Base-by-base conservation (phyloP, 495 filamentous ascomycete genomes). In the Xylaria cubensis region DNA sequence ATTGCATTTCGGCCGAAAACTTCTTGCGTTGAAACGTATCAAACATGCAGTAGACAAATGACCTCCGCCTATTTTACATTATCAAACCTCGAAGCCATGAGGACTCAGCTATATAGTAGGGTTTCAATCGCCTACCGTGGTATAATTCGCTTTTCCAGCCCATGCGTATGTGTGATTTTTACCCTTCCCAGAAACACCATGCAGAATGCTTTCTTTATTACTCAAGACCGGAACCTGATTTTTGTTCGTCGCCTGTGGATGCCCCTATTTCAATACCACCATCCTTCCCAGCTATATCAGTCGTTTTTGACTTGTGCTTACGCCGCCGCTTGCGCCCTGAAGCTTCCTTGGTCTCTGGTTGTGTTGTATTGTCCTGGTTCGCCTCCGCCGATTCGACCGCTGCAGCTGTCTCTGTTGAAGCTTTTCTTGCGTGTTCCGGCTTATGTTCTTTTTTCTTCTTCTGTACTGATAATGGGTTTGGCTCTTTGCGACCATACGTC, bases 391-490 rank as follows among this genome's bases (percentile, higher is more conserved):
- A 41, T 59, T 71, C 69, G 46, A 76, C 73, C 44, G 59, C 42
- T 59, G 70, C 59, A 34, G 73, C n/a, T 53, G 46, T 64, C 70
- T 73, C 72, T 15, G 71, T 41, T 44, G 65, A 26, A 21, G 74
- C 69, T 29, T 59, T 71, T 50, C 67, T 53, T 26, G 63, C 10
- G 46, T 64, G 55, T 75, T 82, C 36, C 69, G 67, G n/a, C 53
- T 68, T 71, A 55, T 75, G 59, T 84, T 92, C 93, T 64, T 89
- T 80, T 83, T 97, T 94, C 67, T 90, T 80, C 83, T 97, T 99
- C 86, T 93, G 97, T 74, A 97, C 83, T 71, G 94, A 90, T 73
- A 98, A 84, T 12, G 96, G 96, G 84, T 99, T 99, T 10, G 95
- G 94, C 9, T 86, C 91, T 81, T 95, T 98, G 0, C 84, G 86